Percentiles rank a stretch among this genome's conserved stretches.
phyloP scores from a whole-genome alignment of 1,284 basidiomycete species.

The Ceratobasidium theobromae region DNA sequence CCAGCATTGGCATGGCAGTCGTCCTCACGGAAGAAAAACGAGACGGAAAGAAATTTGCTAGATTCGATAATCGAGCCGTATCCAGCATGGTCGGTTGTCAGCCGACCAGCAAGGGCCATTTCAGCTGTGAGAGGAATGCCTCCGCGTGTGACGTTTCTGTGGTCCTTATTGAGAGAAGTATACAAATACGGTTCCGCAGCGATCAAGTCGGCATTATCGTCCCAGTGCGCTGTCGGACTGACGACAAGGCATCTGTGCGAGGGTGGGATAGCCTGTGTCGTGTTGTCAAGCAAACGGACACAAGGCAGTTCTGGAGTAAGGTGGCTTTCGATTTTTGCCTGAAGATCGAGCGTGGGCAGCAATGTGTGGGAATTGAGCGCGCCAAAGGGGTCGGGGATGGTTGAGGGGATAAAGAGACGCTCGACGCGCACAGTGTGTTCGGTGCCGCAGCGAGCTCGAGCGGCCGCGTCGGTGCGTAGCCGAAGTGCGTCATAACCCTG shows the following conservation, averaged over 20 bases:
- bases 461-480: conserved; percentile 66
- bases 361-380: conserved; percentile 63
- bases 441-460: conserved; percentile 68
- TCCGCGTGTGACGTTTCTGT: conserved; percentile 54
- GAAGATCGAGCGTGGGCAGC: conserved; percentile 61
- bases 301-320: conserved; percentile 42
- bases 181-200: conserved; percentile 58
- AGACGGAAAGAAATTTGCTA: conserved; percentile 64
- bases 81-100: conserved; percentile 49
- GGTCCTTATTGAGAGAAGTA: conserved; percentile 55
- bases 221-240: conserved; percentile 75
- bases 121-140: conserved; percentile 64
- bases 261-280: conserved; percentile 1
- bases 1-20: conserved; percentile 64
- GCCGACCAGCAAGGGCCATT: conserved; percentile 69
- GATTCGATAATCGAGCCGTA: conserved; percentile 59
- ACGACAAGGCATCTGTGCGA: conserved; percentile 59
- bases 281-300: conserved; percentile 28
- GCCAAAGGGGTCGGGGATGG: conserved; percentile 54
- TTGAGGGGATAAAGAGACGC: conserved; percentile 67
- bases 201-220: conserved; percentile 57
- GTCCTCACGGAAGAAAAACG: conserved; percentile 73
- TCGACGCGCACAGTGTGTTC: conserved; percentile 78
- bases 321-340: conserved; percentile 55
- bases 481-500: conserved; percentile 60